Evolutionary conservation across 495 filamentous ascomycete species (phyloP).

Genomic region (Xanthoparmelia taractica): DNA sequence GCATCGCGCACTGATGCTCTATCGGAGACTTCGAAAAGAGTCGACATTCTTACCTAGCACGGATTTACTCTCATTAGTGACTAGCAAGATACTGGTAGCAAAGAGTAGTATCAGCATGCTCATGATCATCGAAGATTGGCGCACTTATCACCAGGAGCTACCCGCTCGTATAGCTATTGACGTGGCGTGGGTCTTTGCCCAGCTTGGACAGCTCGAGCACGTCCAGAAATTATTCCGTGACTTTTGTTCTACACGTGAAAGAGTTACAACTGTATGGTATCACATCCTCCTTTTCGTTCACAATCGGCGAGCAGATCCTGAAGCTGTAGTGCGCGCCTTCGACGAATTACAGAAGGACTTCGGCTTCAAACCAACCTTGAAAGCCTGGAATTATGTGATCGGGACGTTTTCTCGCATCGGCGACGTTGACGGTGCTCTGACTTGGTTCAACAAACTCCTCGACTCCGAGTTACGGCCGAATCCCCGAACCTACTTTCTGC

Average conservation of each 20-base stretch:
- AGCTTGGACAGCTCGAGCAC: conserved; percentile 43
- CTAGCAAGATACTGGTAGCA: conserved; percentile 36
- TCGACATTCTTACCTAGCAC: conserved; percentile 25
- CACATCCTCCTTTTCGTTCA: conserved; percentile 56
- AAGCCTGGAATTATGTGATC: conserved; percentile 71
- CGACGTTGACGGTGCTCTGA: conserved; percentile 56
- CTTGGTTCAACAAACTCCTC: conserved; percentile 51
- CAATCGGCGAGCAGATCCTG: conserved; percentile 54
- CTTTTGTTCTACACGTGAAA: conserved; percentile 35
- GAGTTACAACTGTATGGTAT: conserved; percentile 33
- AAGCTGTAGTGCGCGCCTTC: conserved; percentile 52
- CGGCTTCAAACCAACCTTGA: conserved; percentile 43
- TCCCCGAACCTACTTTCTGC: conserved; percentile 54
- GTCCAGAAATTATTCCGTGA: conserved; percentile 52
- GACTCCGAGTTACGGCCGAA: conserved; percentile 41
- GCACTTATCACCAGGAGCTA: conserved; percentile 5
- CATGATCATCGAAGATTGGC: conserved; percentile 46
- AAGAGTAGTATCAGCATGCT: conserved; percentile 40
- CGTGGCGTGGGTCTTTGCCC: conserved; percentile 42
- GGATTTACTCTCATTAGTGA: conserved; percentile 33
- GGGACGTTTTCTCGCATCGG: conserved; percentile 57
- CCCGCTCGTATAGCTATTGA: conserved; percentile 13
- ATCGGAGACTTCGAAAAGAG: conserved; percentile 15
- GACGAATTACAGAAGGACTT: conserved; percentile 46
- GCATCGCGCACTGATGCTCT: conserved; percentile 7